A percentile compares a stretch with the other conserved stretches of the same genome.
phyloP scores from a whole-genome alignment of 225 moss, liverwort and hornwort species.

The Pseudisothecium myosuroides region DNA sequence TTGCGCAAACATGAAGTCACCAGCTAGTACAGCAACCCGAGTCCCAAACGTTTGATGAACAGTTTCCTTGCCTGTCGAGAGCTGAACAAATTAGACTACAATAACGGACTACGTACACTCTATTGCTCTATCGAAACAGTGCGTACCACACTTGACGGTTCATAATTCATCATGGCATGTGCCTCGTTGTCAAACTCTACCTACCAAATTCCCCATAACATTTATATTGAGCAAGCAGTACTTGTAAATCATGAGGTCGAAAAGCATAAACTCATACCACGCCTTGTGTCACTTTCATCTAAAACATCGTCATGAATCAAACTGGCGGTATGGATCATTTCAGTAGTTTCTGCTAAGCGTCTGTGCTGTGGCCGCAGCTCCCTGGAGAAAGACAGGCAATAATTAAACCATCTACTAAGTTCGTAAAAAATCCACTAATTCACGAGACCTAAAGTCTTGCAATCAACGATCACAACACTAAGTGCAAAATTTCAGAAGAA shows the following conservation, averaged over 20 bases:
- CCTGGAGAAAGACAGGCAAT: constrained; percentile 14
- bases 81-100: neutral
- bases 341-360: constrained; percentile 89
- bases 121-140: neutral
- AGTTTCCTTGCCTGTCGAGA: constrained; percentile 69
- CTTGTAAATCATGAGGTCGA: neutral
- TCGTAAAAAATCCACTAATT: neutral
- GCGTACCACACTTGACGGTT: neutral
- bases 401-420: neutral
- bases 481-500: neutral
- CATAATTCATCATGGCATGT: neutral
- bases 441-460: neutral
- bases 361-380: constrained; percentile 76
- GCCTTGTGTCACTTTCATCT: constrained; percentile 85
- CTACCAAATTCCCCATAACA: neutral
- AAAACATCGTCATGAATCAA: constrained; percentile 95
- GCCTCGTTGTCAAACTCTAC: neutral
- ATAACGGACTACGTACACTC: neutral
- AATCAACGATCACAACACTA: neutral
- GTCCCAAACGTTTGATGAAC: constrained; percentile 83
- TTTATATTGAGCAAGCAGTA: neutral
- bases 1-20: constrained; percentile 98
- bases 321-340: constrained; percentile 99
- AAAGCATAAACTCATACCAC: constrained; percentile 34
- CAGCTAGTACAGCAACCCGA: constrained; percentile 86